A percentile compares a stretch with the other conserved stretches of the same genome.
Conservation (phyloP, 108 stramenopile genomes). For the Schizochytrium sp. region DNA sequence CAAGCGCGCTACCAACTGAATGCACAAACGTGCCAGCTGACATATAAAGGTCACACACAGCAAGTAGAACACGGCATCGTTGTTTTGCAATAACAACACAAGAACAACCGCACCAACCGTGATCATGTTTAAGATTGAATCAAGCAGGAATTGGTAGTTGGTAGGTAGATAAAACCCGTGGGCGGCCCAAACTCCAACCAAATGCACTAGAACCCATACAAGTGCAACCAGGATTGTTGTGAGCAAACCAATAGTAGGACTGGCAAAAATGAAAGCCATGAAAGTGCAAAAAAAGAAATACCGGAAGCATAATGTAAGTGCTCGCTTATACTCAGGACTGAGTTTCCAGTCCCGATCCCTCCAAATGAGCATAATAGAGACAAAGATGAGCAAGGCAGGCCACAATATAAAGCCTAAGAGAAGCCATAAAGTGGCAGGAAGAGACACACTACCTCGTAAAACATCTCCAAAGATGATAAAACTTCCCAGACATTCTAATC, state of each 20-base stretch:
- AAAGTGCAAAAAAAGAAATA: constrained; percentile 27
- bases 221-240: neutral
- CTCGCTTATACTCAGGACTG: neutral
- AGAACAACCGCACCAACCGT: neutral
- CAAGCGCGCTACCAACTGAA: neutral
- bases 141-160: constrained; percentile 31
- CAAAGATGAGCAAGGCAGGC: constrained; percentile 4
- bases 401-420: neutral
- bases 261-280: neutral
- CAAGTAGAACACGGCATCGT: neutral
- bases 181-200: constrained; percentile 31
- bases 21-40: neutral
- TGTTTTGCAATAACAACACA: neutral
- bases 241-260: neutral
- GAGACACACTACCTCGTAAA: constrained; percentile 7
- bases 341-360: constrained; percentile 11
- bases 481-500: constrained; percentile 12
- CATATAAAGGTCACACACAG: neutral
- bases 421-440: neutral
- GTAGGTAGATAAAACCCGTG: neutral
- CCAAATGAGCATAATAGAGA: constrained; percentile 19
- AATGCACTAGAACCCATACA: neutral
- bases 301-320: constrained; percentile 8
- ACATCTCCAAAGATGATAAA: constrained; percentile 3
- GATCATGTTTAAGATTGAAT: neutral